Evolutionary conservation across 1,139 yeast species (phyloP).

Genomic region (Diutina catenulata): DNA sequence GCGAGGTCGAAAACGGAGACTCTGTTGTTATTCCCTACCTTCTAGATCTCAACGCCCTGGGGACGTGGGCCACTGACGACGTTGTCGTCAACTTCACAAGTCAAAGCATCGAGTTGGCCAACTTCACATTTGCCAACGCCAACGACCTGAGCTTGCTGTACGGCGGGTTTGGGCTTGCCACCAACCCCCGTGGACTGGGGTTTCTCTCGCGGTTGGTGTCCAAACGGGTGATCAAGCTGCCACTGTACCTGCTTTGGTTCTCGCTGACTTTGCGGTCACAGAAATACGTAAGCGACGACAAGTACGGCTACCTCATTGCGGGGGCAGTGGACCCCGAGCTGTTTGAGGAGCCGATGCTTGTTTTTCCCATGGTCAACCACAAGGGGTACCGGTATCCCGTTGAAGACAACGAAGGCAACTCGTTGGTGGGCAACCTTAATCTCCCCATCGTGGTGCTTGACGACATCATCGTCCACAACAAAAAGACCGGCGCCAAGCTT

Average conservation of each 20-base stretch:
- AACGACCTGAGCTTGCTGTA: constrained; percentile 8
- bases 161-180: constrained; percentile 55
- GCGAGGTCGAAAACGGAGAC: neutral
- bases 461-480: constrained; percentile 37
- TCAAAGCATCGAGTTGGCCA: neutral
- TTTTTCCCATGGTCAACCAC: constrained; percentile 38
- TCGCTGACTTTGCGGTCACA: constrained; percentile 10
- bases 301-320: constrained; percentile 34
- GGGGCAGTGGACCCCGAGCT: constrained; percentile 45
- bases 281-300: constrained; percentile 6
- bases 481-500: constrained; percentile 21
- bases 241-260: constrained; percentile 48
- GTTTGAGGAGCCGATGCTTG: constrained; percentile 32
- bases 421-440: constrained; percentile 8
- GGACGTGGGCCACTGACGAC: neutral
- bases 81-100: neutral
- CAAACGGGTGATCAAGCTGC: constrained; percentile 24
- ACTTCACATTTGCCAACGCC: neutral
- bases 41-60: neutral
- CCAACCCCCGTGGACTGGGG: constrained; percentile 24
- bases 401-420: constrained; percentile 8
- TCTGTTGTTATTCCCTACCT: neutral
- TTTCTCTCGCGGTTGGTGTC: constrained; percentile 26
- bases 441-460: constrained; percentile 51
- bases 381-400: constrained; percentile 11